Percentiles rank a stretch among this genome's conserved stretches.
phyloP scores from a whole-genome alignment of 2,329 filamentous ascomycete genomes.

The Dothideomycetidae sp. region DNA sequence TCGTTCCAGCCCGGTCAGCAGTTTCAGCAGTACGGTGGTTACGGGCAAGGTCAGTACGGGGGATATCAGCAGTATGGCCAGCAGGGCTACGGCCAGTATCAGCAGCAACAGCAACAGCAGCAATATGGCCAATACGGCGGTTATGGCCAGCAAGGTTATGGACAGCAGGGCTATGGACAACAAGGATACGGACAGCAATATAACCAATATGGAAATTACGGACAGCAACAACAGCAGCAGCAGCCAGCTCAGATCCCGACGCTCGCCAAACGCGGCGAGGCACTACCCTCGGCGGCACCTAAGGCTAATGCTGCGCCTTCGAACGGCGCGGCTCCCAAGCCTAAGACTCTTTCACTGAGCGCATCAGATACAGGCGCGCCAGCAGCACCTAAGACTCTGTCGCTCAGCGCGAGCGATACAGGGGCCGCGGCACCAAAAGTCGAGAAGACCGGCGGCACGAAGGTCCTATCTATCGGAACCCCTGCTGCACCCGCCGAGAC shows the following conservation, averaged over 20 bases:
- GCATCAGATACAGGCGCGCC: constrained; percentile 40
- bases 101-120: constrained; percentile 27
- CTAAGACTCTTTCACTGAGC: constrained; percentile 40
- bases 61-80: constrained; percentile 28
- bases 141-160: constrained; percentile 24
- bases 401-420: constrained; percentile 35
- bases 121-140: constrained; percentile 23
- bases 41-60: constrained; percentile 14
- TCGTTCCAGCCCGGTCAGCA: constrained; percentile 25
- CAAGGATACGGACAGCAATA: constrained; percentile 28
- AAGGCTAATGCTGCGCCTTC: constrained; percentile 32
- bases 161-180: constrained; percentile 22
- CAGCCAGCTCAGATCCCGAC: constrained; percentile 40
- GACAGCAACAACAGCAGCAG: constrained; percentile 22
- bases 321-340: constrained; percentile 32
- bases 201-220: constrained; percentile 18
- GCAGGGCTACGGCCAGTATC: constrained; percentile 22
- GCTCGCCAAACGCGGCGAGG: constrained; percentile 48
- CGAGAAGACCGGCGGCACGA: constrained; percentile 40
- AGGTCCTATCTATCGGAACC: constrained; percentile 56
- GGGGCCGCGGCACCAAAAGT: constrained; percentile 40
- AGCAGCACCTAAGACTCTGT: constrained; percentile 46
- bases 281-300: constrained; percentile 35
- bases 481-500: constrained; percentile 31
- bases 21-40: constrained; percentile 23